Evolutionary conservation across 2,329 filamentous ascomycete genomes (phyloP), one percentile per base, ranked within the genome.

Genomic region (Paecilomyces fulvus): DNA sequence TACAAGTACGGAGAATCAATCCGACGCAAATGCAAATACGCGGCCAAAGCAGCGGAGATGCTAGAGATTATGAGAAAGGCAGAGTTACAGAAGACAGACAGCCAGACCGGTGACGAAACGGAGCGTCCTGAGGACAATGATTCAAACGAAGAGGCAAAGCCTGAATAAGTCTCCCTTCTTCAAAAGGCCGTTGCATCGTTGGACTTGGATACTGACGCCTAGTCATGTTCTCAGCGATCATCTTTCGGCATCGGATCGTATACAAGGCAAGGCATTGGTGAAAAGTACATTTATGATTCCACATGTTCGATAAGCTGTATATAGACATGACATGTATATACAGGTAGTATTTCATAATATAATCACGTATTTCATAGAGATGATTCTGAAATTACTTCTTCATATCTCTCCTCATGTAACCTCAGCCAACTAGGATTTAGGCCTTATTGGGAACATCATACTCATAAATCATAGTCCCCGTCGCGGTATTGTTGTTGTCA

Each of bases 1-100:
- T 73, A 74, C 58, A 67, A 62, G 31, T 73, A 72, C 48, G 73
- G 72, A 1, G 59, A 66, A 7, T 33, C 43, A 4, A 67, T 75
- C 46, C 62, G 73, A 4, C 63, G 64, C 59, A 67, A 64, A 54
- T 73, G 71, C 61, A 71, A 70, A 58, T 74, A 71, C 55, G 62
- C 70, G 10, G 66, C 65, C 0, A 64, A 70, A 51, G 65, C 33
- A 14, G 33, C 33, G 12, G 3, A 37, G 12, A n/a, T 37, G 12
- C 7, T 37, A 14, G 33, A 37, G 0, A 5, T 37, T 6, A 37
- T 37, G 33, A 37, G 33, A 37, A 37, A 12, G n/a, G 33, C 12
- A 14, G 33, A 37, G 11, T 14, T 37, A n/a, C 12, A 37, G 5
- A 37, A 37, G 33, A n/a, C 33, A n/a, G 33, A 14, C 12, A 37